Percentiles rank a stretch among this genome's conserved stretches.
phyloP scores from a whole-genome alignment of 1,139 yeast genomes.

The Nakaseomyces sp. region DNA sequence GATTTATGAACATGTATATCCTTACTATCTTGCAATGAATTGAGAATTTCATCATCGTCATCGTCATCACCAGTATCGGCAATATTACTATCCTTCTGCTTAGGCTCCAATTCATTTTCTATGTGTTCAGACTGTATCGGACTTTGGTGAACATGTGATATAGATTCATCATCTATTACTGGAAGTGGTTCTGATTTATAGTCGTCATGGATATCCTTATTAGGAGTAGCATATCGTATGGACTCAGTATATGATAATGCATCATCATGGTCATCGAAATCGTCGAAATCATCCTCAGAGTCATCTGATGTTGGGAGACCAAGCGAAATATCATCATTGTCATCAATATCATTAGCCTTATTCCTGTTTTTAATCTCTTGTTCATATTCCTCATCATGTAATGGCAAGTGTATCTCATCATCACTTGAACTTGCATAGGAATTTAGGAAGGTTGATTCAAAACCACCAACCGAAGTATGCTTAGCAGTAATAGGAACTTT shows the following conservation, averaged over 20 bases:
- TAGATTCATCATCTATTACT: not conserved
- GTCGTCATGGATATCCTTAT: not conserved
- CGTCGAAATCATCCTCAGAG: slow-evolving; percentile 4
- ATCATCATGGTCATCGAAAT: slow-evolving; percentile 12
- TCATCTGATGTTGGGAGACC: slow-evolving; percentile 7
- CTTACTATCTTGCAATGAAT: slow-evolving; percentile 10
- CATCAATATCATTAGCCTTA: not conserved
- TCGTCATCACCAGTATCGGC: not conserved
- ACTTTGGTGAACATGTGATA: not conserved
- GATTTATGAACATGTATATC: slow-evolving; percentile 16
- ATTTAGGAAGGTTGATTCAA: slow-evolving; percentile 1
- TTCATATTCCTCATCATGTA: slow-evolving; percentile 10
- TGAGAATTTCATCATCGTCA: slow-evolving; percentile 3
- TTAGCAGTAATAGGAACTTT: not conserved
- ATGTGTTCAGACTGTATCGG: slow-evolving; percentile 1
- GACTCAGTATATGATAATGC: slow-evolving; percentile 17
- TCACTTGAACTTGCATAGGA: slow-evolving; percentile 2
- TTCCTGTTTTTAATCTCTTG: slow-evolving; percentile 5
- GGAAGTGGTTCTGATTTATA: slow-evolving; percentile 1
- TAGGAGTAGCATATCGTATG: slow-evolving; percentile 7
- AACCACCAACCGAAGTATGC: not conserved
- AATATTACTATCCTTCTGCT: not conserved
- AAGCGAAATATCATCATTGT: not conserved
- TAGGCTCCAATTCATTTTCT: slow-evolving; percentile 9
- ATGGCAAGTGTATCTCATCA: not conserved